Percentiles rank a stretch among this genome's conserved stretches.
Conservation (phyloP, 1,284 basidiomycete genomes). For the Austroboletus niveus region DNA sequence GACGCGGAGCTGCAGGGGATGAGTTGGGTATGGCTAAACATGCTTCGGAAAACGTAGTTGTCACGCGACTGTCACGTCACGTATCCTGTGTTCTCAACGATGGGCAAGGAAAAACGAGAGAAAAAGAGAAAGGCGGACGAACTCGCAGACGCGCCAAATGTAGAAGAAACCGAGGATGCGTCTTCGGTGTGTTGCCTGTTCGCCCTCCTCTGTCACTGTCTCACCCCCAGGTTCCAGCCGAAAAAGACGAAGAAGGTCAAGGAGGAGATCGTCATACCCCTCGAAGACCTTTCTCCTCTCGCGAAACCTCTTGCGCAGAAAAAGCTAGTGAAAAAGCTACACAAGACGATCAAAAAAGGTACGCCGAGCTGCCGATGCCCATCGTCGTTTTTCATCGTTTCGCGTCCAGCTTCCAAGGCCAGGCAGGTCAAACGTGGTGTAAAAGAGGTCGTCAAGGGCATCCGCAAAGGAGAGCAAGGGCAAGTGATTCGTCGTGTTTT, state of each 20-base stretch:
- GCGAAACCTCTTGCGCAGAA: slow-evolving; percentile 88
- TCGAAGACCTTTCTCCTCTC: slow-evolving; percentile 86
- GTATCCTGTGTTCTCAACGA: slow-evolving; percentile 9
- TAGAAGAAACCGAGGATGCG: slow-evolving; percentile 54
- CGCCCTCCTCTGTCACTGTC: background rate
- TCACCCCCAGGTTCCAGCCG: slow-evolving; percentile 34
- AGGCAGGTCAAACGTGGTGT: slow-evolving; percentile 93
- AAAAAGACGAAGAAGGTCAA: slow-evolving; percentile 62
- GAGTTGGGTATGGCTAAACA: slow-evolving; percentile 64
- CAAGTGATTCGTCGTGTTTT: slow-evolving; percentile 36
- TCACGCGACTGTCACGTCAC: slow-evolving; percentile 27
- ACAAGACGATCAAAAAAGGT: slow-evolving; percentile 94
- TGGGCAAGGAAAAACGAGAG: slow-evolving; percentile 66
- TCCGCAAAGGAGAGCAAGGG: slow-evolving; percentile 96
- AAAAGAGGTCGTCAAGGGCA: slow-evolving; percentile 95
- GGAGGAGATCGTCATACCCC: slow-evolving; percentile 66
- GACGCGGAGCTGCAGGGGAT: slow-evolving; percentile 72
- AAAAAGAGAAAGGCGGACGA: slow-evolving; percentile 42
- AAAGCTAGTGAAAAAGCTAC: slow-evolving; percentile 89
- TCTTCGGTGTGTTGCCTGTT: slow-evolving; percentile 36
- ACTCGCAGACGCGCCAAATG: slow-evolving; percentile 37
- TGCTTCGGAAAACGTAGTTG: slow-evolving; percentile 45
- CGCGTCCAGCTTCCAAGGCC: slow-evolving; percentile 74
- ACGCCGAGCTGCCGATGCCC: slow-evolving; percentile 14
- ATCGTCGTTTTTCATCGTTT: slow-evolving; percentile 4